Evolutionary conservation across 352 stramenopile genomes (phyloP), one percentile per base, ranked within the genome.

Genomic region (Pythium sp.): DNA sequence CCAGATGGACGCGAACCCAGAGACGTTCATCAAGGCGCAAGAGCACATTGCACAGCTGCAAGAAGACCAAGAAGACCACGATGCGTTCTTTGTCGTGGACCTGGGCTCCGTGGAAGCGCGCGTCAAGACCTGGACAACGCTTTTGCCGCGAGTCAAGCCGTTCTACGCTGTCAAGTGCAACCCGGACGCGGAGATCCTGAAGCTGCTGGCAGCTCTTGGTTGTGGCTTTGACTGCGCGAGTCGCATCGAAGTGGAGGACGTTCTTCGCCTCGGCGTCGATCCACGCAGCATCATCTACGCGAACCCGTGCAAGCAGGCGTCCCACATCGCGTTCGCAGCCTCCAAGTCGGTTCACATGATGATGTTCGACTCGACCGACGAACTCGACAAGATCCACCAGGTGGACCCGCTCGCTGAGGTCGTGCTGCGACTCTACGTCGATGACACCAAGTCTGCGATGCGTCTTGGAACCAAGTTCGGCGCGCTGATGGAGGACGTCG

Each of bases 101-200:
- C 87, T 88, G 58, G 72, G 73, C 57, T 87, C 87, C 38, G 70
- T 97, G 15, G 81, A 91, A 67, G 84, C 90, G 24, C 88, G 88
- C 54, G 47, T 89, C 64, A 83, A 87, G 65, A 79, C 93, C 46
- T 97, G 90, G 90, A 74, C 83, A 54, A 58, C 80, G 62, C 82
- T 85, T 38, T 76, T 97, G 61, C 89, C 89, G 14, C 75, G 91
- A 20, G 85, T 98, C 28, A 78, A 90, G 59, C 92, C 94, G 7
- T 98, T 93, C 73, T 98, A 98, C 73, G 96, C 96, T 46, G 92
- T 98, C 73, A 99, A 98, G 77, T 98, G 94, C 79, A 98, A 98
- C 76, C 90, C 92, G 15, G 93, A 98, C 72, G 54, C 76, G 38
- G 66, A 80, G 22, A 81, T 97, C 53, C 79, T 95, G 62, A 69